These are phyloP conservation scores for Torulaspora globosa DNA, from an alignment of 1,139 yeast species.

Conservation along the genomic window DNA sequence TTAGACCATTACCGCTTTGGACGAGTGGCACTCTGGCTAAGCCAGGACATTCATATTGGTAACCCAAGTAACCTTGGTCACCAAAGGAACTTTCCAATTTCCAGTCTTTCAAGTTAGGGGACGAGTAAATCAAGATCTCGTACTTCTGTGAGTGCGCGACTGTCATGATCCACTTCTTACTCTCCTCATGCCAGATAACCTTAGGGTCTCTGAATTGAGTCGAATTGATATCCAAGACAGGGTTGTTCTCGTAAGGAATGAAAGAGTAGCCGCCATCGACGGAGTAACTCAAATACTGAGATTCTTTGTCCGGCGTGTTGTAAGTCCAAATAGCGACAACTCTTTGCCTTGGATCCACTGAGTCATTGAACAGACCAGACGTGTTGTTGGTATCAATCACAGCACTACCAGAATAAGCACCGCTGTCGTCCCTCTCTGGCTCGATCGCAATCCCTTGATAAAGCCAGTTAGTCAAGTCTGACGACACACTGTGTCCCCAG, in stretches of 20 bases:
- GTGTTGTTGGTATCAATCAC: constrained; percentile 40
- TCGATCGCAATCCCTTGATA: constrained; percentile 35
- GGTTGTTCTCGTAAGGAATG: constrained; percentile 34
- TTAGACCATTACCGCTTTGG: constrained; percentile 20
- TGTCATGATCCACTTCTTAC: constrained; percentile 39
- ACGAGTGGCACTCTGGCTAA: constrained; percentile 33
- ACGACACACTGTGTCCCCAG: constrained; percentile 26
- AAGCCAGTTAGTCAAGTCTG: constrained; percentile 38
- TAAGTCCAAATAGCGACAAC: constrained; percentile 40
- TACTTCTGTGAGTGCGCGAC: constrained; percentile 38
- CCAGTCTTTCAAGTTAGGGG: constrained; percentile 38
- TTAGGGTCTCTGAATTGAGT: constrained; percentile 42
- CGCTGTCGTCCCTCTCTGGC: constrained; percentile 31
- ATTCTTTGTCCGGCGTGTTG: constrained; percentile 27
- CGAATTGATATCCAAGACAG: constrained; percentile 36
- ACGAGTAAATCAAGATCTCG: constrained; percentile 36
- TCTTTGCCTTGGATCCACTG: constrained; percentile 33
- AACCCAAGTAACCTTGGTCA: constrained; percentile 37
- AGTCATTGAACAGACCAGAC: constrained; percentile 37
- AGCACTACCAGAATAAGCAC: constrained; percentile 39
- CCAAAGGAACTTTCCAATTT: constrained; percentile 34
- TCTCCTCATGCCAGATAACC: constrained; percentile 39
- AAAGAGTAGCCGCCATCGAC: constrained; percentile 40
- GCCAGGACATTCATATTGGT: constrained; percentile 42
- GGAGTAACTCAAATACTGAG: constrained; percentile 39